Conservation (phyloP, 139 green algal genomes). For the Chlamydomonas incerta region DNA sequence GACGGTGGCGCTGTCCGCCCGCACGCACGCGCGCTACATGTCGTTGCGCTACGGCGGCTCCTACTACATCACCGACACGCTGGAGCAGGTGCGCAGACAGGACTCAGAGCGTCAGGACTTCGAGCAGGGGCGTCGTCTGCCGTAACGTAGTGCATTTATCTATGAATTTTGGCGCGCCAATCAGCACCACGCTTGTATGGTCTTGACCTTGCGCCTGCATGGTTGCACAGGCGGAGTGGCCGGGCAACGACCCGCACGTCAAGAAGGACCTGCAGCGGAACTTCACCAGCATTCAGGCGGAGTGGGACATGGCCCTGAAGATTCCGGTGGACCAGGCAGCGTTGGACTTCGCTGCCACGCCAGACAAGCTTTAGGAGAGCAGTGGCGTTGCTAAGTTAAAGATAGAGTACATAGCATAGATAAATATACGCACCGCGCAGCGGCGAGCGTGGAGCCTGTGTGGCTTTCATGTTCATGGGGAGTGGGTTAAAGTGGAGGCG, state of each 20-base stretch:
- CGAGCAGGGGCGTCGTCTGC: too few species aligned
- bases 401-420: too few species aligned
- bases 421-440: too few species aligned
- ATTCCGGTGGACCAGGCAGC: background rate
- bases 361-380: background rate
- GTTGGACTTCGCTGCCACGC: background rate
- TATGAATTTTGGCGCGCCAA: background rate
- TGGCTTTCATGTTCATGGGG: too few species aligned
- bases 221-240: slow-evolving; percentile 14
- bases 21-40: slow-evolving; percentile 37
- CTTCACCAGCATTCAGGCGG: slow-evolving; percentile 12
- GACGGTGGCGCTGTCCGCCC: slow-evolving; percentile 6
- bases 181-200: background rate
- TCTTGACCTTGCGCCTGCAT: background rate
- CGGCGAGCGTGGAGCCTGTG: too few species aligned
- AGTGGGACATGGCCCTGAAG: background rate
- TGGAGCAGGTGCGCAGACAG: slow-evolving; percentile 12
- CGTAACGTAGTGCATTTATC: too few species aligned
- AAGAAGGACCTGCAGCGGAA: background rate
- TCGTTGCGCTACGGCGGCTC: slow-evolving; percentile 10
- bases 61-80: slow-evolving; percentile 39
- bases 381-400: background rate
- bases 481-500: too few species aligned
- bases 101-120: too few species aligned
- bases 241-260: slow-evolving; percentile 1